These are phyloP conservation scores for Phytophthora sojae DNA, from an alignment of 352 stramenopile species.

Conservation along the genomic window DNA sequence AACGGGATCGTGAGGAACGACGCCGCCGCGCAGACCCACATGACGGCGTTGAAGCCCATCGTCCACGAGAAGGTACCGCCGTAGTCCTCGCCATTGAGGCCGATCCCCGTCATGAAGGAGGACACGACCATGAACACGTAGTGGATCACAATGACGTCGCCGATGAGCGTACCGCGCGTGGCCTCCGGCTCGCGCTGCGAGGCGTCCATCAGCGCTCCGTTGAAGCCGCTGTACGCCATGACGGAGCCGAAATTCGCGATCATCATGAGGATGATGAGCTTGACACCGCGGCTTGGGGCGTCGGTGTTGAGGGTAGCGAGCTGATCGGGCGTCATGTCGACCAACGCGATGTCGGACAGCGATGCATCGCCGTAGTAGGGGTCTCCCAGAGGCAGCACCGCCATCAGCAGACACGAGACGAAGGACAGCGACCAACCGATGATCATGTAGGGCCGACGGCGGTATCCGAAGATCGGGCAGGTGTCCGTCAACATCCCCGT, in stretches of 20 bases:
- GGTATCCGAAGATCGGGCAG: constrained; percentile 73
- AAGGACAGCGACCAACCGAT: constrained; percentile 50
- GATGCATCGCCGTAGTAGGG: constrained; percentile 43
- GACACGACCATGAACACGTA: constrained; percentile 45
- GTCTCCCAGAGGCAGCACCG: constrained; percentile 36
- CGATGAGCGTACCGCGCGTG: constrained; percentile 43
- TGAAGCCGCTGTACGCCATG: constrained; percentile 64
- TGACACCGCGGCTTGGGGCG: constrained; percentile 36
- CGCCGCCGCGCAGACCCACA: constrained; percentile 36
- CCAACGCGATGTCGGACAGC: constrained; percentile 17
- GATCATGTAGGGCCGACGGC: constrained; percentile 76
- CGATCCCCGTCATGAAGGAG: constrained; percentile 41
- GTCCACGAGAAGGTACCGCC: constrained; percentile 49
- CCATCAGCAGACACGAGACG: constrained; percentile 43
- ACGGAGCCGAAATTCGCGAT: constrained; percentile 71
- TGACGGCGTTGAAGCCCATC: constrained; percentile 54
- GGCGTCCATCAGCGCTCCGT: constrained; percentile 57
- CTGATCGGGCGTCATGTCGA: constrained; percentile 33
- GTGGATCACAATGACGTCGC: constrained; percentile 35
- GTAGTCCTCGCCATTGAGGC: constrained; percentile 48
- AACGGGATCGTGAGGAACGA: constrained; percentile 37
- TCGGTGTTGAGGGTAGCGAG: constrained; percentile 39
- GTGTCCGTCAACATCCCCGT: constrained; percentile 72
- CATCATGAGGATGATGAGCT: constrained; percentile 66
- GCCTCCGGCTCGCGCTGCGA: constrained; percentile 46